Evolutionary conservation across 2,329 filamentous ascomycete species (phyloP).

Genomic region (Trichoderma hamatum): DNA sequence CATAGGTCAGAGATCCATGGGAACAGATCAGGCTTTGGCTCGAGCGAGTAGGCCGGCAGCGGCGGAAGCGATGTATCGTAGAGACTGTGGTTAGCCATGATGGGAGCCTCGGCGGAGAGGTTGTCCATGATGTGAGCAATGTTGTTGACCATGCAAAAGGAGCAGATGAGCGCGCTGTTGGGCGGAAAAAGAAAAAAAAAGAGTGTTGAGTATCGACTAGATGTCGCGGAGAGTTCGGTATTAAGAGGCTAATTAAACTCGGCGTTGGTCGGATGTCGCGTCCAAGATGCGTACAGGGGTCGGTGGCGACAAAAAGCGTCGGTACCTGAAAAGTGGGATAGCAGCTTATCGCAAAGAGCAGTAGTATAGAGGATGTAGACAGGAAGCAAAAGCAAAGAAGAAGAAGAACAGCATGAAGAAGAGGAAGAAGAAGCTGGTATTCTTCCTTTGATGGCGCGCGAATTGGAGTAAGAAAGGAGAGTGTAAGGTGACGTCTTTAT

Average conservation of each 20-base stretch:
- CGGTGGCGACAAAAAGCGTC: neutral
- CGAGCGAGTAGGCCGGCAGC: conserved; percentile 78
- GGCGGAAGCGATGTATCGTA: conserved; percentile 70
- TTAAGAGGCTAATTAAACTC: conserved; percentile 18
- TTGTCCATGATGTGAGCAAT: conserved; percentile 43
- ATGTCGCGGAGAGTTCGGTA: conserved; percentile 1
- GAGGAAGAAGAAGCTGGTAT: neutral
- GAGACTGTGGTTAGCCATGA: conserved; percentile 57
- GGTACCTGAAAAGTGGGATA: conserved; percentile 7
- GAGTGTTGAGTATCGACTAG: neutral
- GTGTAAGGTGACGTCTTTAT: conserved; percentile 14
- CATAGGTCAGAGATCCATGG: conserved; percentile 80
- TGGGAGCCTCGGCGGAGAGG: conserved; percentile 40
- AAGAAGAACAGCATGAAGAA: neutral
- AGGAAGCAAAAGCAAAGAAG: neutral
- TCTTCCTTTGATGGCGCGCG: neutral
- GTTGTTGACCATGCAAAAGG: conserved; percentile 17
- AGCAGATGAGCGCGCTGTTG: neutral
- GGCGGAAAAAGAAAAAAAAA: neutral
- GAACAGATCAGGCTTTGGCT: conserved; percentile 70
- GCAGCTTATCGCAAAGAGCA: neutral
- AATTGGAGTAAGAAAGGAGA: conserved; percentile 6
- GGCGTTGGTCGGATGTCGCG: conserved; percentile 20
- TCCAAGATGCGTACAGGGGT: neutral
- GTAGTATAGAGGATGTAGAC: neutral